Conservation (phyloP, 805 yeast genomes). For the Blastobotrys robertii region DNA sequence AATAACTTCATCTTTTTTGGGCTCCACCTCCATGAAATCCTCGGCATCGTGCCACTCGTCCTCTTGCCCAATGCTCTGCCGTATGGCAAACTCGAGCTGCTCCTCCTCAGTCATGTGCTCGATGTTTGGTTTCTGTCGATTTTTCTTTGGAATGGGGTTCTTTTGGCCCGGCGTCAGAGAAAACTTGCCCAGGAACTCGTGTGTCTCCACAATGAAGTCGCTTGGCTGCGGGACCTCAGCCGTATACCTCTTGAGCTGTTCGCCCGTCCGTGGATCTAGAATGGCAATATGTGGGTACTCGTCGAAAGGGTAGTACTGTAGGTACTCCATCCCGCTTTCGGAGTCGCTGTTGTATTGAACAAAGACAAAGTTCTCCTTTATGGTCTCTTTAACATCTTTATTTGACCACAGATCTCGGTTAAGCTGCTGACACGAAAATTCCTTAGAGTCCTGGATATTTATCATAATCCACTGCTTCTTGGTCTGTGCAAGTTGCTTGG, state of each 20-base stretch:
- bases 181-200: conserved; percentile 56
- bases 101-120: conserved; percentile 79
- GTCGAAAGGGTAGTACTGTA: conserved; percentile 61
- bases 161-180: conserved; percentile 52
- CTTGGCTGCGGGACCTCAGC: conserved; percentile 45
- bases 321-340: conserved; percentile 59
- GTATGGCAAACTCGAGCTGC: conserved; percentile 67
- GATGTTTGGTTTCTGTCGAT: conserved; percentile 44
- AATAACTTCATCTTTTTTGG: conserved; percentile 13
- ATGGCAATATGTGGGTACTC: conserved; percentile 84
- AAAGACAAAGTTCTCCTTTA: conserved; percentile 64
- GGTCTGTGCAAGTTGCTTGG: conserved; percentile 55
- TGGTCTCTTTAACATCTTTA: conserved; percentile 48
- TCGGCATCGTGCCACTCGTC: conserved; percentile 11
- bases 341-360: conserved; percentile 79
- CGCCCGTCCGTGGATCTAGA: conserved; percentile 93
- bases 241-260: conserved; percentile 68
- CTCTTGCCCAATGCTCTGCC: conserved; percentile 44
- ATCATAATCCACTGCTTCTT: conserved; percentile 73
- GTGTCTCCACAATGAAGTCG: conserved; percentile 56
- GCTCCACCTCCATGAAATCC: conserved; percentile 3
- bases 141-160: conserved; percentile 43
- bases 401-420: conserved; percentile 93
- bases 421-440: conserved; percentile 79
- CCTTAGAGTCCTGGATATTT: conserved; percentile 77